A percentile compares a stretch with the other conserved stretches of the same genome.
Evolutionary conservation across 768 basidiomycete species (phyloP).

Genomic region (Rubroboletus pulcherrimus): DNA sequence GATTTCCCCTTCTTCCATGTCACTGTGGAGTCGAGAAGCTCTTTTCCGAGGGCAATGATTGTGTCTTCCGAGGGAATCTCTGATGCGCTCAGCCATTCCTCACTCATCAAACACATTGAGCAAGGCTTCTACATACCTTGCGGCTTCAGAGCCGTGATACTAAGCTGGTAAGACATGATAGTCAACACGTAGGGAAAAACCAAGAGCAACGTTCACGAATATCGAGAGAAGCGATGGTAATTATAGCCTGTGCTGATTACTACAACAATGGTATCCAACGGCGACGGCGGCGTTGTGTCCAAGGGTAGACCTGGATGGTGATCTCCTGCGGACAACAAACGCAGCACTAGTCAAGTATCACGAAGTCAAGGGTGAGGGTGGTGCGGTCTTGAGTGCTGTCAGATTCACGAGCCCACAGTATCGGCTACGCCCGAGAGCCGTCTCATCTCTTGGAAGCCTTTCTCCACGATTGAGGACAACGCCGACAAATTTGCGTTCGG

Average conservation of each 20-base stretch:
- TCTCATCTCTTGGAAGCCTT: slow-evolving; percentile 79
- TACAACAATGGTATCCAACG: slow-evolving; percentile 16
- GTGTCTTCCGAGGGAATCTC: slow-evolving; percentile 60
- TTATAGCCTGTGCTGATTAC: slow-evolving; percentile 15
- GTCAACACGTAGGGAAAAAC: neutral
- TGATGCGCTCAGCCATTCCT: slow-evolving; percentile 22
- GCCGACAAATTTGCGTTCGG: slow-evolving; percentile 78
- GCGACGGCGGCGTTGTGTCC: neutral
- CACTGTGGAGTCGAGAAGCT: slow-evolving; percentile 52
- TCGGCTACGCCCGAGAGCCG: slow-evolving; percentile 71
- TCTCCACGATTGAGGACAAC: slow-evolving; percentile 82
- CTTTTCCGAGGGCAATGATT: slow-evolving; percentile 49
- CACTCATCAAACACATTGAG: neutral
- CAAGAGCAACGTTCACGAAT: neutral
- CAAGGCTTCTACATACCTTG: slow-evolving; percentile 31
- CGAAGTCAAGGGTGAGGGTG: slow-evolving; percentile 5
- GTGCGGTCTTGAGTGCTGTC: slow-evolving; percentile 31
- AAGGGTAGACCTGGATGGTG: neutral
- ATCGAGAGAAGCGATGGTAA: slow-evolving; percentile 4
- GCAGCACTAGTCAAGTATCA: slow-evolving; percentile 3
- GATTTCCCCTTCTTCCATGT: slow-evolving; percentile 70
- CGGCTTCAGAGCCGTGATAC: slow-evolving; percentile 36
- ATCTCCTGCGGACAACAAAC: neutral
- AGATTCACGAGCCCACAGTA: slow-evolving; percentile 77
- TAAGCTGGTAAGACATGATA: slow-evolving; percentile 36